Percentiles rank a stretch among this genome's conserved stretches.
Evolutionary conservation across 768 basidiomycete genomes (phyloP).

Genomic region (Xanthoconium stramineum): DNA sequence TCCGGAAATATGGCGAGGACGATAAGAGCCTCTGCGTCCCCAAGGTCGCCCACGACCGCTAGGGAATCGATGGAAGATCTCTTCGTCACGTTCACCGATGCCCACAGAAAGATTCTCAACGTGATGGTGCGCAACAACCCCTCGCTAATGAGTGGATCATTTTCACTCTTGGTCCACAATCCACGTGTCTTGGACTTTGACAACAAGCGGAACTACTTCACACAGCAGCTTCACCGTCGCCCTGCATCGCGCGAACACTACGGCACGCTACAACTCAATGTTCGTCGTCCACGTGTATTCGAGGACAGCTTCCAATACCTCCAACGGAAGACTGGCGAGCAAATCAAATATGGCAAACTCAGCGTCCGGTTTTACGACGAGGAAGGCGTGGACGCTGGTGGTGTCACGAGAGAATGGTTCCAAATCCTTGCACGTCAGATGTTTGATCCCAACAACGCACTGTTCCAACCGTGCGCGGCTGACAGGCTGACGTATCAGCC

Average conservation of each 20-base stretch:
- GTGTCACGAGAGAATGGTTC: conserved; percentile 98
- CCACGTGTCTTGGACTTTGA: conserved; percentile 97
- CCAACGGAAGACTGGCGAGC: conserved; percentile 86
- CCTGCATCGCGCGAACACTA: conserved; percentile 78
- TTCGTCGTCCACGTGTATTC: conserved; percentile 88
- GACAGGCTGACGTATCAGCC: conserved; percentile 96
- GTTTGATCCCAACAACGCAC: conserved; percentile 97
- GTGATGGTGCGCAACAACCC: conserved; percentile 98
- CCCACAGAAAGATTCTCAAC: conserved; percentile 91
- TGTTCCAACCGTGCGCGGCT: conserved; percentile 97
- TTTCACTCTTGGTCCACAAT: conserved; percentile 94
- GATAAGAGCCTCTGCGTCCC: conserved; percentile 64
- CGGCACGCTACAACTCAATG: conserved; percentile 80
- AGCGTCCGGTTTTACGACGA: conserved; percentile 96
- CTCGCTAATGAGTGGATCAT: conserved; percentile 95
- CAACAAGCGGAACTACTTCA: conserved; percentile 97
- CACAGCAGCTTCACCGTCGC: conserved; percentile 85
- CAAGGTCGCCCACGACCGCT: conserved; percentile 63
- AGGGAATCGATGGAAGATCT: conserved; percentile 84
- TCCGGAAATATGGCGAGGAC: conserved; percentile 44
- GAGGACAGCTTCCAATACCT: conserved; percentile 96
- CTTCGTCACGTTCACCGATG: conserved; percentile 90
- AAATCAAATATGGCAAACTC: conserved; percentile 97
- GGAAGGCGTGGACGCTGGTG: conserved; percentile 97
- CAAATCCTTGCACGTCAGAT: conserved; percentile 96